These are phyloP conservation scores for Dalbergia cultrata DNA, from an alignment of 306 rosid genomes.

Conservation along the genomic window DNA sequence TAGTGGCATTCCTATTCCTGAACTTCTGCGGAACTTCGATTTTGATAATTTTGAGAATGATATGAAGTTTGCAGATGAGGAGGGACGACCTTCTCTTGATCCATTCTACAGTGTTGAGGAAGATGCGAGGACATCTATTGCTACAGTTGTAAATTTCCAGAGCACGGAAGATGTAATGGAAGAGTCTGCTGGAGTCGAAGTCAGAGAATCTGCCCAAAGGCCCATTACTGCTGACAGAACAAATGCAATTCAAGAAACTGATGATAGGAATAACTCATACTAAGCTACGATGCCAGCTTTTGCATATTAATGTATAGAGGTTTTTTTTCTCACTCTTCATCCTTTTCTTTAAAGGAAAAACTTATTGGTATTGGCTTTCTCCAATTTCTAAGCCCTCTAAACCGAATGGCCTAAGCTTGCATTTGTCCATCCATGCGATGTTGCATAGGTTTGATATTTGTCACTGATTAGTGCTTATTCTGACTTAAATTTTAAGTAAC, in stretches of 20 bases:
- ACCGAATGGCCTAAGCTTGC: constrained; percentile 26
- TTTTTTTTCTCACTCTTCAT: constrained; percentile 49
- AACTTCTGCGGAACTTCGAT: constrained; percentile 66
- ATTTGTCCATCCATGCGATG: constrained; percentile 26
- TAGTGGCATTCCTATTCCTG: constrained; percentile 62
- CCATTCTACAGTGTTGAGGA: constrained; percentile 59
- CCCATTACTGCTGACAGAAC: constrained; percentile 41
- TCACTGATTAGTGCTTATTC: constrained; percentile 30
- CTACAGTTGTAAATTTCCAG: constrained; percentile 51
- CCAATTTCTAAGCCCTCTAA: constrained; percentile 1
- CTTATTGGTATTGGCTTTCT: constrained; percentile 8
- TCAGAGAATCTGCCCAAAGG: constrained; percentile 54
- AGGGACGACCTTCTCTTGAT: constrained; percentile 57
- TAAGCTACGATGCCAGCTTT: constrained; percentile 52
- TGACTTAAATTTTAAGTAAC: constrained; percentile 14
- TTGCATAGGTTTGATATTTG: constrained; percentile 31
- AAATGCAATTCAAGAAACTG: constrained; percentile 40
- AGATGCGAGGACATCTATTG: constrained; percentile 53
- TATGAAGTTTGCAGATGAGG: constrained; percentile 59
- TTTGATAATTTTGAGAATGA: constrained; percentile 60
- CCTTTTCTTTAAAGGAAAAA: not conserved
- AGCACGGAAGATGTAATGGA: constrained; percentile 50
- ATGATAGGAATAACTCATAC: constrained; percentile 42
- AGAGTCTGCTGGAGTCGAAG: constrained; percentile 43
- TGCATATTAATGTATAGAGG: constrained; percentile 58